A percentile compares a stretch with the other conserved stretches of the same genome.
These are phyloP conservation scores for Auxenochlorella pyrenoidosa DNA, from an alignment of 139 green algal genomes.

Conservation along the genomic window DNA sequence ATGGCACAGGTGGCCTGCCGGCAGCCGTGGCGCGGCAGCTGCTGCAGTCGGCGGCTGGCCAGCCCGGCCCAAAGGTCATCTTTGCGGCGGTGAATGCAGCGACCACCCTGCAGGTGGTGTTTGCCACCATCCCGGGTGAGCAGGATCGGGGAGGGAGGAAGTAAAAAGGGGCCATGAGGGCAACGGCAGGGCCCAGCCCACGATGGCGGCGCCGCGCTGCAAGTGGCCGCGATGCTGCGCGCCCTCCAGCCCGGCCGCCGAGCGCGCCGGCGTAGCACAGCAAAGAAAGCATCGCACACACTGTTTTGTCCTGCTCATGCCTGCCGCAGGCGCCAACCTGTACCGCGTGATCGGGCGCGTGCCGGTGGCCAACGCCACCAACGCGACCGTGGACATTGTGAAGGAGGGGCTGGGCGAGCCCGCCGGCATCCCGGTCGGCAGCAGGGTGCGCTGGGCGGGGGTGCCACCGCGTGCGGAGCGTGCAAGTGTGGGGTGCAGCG, in stretches of 20 bases:
- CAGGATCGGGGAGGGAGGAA: no score
- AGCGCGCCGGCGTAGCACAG: no score
- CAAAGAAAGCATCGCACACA: no score
- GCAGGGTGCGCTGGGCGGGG: background rate
- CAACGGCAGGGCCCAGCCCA: no score
- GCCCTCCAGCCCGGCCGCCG: no score
- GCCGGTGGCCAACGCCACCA: background rate
- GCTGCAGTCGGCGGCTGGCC: background rate
- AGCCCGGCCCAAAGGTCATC: background rate
- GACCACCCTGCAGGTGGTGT: background rate
- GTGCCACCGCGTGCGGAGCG: background rate
- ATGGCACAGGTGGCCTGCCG: no score
- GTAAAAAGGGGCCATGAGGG: no score
- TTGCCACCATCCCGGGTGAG: background rate
- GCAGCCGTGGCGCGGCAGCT: background rate
- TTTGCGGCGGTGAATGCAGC: background rate
- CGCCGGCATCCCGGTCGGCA: background rate
- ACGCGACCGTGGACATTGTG: background rate
- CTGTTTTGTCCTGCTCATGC: background rate
- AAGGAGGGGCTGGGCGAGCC: background rate
- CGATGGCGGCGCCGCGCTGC: no score
- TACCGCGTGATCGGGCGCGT: background rate
- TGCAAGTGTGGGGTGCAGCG: no score
- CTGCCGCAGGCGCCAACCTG: background rate
- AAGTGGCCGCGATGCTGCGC: no score